Evolutionary conservation across 73 alveolate genomes (phyloP), one percentile per base, ranked within the genome.

Genomic region (Tetrahymena borealis): DNA sequence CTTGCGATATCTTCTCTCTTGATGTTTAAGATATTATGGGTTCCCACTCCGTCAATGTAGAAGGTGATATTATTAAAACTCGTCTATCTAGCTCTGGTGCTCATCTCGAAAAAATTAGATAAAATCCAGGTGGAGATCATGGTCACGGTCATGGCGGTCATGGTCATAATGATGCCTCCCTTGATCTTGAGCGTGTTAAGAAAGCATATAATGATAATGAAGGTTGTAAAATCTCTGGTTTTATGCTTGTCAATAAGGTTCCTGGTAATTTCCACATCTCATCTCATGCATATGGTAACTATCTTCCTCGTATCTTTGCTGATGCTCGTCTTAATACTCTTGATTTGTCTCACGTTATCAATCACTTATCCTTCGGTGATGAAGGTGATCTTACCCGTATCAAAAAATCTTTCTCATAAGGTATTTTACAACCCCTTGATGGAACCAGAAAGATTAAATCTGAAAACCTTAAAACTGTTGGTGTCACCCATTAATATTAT

Each of bases 21-120:
- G 99, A 98, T 96, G 99, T 97, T 16, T 96, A 97, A 90, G 99
- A 99, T 94, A 98, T 98, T 35, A 93, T 99, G 97, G 99, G 99
- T 11, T 97, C 99, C 91, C 99, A 98, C 91, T 95, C 96, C 33
- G 97, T 94, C 7, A 96, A 96, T 91, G 94, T 96, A 15, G 96
- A 94, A 40, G 99, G 99, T 4, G 93, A 93, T 37, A 41, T 97
- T 91, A 78, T 90, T 31, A 97, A 97, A 94, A 92, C 93, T 90
- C 41, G 96, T 33, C 90, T 97, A 39, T 60, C 85, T 18, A 60
- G 85, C 35, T 4, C 85, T n/a, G 85, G 85, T 7, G 3, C 85
- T 20, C 31, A 60, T 18, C 33, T 60, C 28, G 85, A 60, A 60
- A 95, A 94, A 91, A 93, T 90, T 43, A 94, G 94, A 20, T 95